Evolutionary conservation across 331 rosid genomes (phyloP).

Genomic region (Acacia concinna): DNA sequence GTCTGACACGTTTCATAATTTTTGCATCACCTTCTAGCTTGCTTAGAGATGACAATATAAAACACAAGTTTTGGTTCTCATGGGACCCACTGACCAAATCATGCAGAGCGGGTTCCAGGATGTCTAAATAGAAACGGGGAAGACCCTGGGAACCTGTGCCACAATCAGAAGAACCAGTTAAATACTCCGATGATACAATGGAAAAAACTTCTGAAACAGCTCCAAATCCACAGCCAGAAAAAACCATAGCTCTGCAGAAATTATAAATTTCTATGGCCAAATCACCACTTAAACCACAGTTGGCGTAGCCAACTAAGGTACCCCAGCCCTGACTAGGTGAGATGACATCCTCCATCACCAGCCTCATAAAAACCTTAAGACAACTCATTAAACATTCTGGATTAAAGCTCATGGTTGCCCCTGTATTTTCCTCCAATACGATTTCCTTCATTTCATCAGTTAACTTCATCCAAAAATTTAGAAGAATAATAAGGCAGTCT

Average conservation of each 20-base stretch:
- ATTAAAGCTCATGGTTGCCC: conserved; percentile 46
- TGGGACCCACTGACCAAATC: conserved; percentile 64
- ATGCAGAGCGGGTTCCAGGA: conserved; percentile 67
- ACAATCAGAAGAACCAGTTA: conserved; percentile 44
- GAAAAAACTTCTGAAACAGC: conserved; percentile 79
- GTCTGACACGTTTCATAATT: conserved; percentile 75
- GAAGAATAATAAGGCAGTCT: conserved; percentile 81
- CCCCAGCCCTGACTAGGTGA: conserved; percentile 96
- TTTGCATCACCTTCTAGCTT: conserved; percentile 79
- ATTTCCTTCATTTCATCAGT: conserved; percentile 75
- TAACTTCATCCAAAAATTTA: conserved; percentile 82
- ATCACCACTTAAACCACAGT: conserved; percentile 61
- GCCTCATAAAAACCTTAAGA: conserved; percentile 73
- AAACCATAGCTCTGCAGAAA: conserved; percentile 84
- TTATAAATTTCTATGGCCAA: conserved; percentile 52
- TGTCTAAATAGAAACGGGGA: conserved; percentile 66
- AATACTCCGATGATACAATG: conserved; percentile 49
- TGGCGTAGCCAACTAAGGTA: conserved; percentile 59
- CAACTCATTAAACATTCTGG: conserved; percentile 66
- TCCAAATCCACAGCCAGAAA: conserved; percentile 91
- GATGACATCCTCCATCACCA: conserved; percentile 84
- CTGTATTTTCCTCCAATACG: conserved; percentile 42
- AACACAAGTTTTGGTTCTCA: conserved; percentile 66
- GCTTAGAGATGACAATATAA: conserved; percentile 77
- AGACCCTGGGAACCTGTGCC: conserved; percentile 56